Evolutionary conservation across 331 rosid genomes (phyloP), one percentile per base, ranked within the genome.

Genomic region (Pyracantha coccinea): DNA sequence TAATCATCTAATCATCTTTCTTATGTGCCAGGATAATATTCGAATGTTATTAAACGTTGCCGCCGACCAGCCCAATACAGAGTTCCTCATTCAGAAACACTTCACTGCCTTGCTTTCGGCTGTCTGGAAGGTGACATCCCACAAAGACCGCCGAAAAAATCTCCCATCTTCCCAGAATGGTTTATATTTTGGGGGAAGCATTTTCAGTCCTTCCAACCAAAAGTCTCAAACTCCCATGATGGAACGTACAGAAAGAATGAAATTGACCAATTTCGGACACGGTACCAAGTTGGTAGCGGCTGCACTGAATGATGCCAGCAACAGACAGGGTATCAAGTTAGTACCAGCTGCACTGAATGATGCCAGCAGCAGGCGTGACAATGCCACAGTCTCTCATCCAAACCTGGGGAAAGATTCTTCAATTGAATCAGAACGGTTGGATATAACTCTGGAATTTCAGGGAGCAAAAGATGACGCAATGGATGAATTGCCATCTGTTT

Each of bases 1-100:
- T 77, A 50, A 73, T 24, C 65, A 54, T 15, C 60, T 77, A 55
- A 71, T 24, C 55, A 54, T 15, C 68, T 57, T 57, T 53, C 61
- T 71, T 52, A 32, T 79, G 63, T 87, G 80, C 80, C 90, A 95
- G 99, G 99, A 92, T 53, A 92, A 95, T 77, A 79, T 95, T 69
- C 91, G 88, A 47, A 73, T 83, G 76, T 79, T 95, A 84, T 79
- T 95, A 72, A 91, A 88, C 73, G 84, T 88, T 81, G 99, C 97
- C 68, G 88, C 97, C 7, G 96, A 87, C 80, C 97, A 83, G 87
- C 88, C 87, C 75, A 86, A 92, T 80, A 78, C 82, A 71, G 99
- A 95, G 85, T 79, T 89, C 41, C 83, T 95, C 70, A 84, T 95
- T 78, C 99, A 95, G 87, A 90, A 84, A 83, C 99, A 95, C 85